Evolutionary conservation across 208 protist genomes (phyloP).

Genomic region (Crithidia fasciculata): DNA sequence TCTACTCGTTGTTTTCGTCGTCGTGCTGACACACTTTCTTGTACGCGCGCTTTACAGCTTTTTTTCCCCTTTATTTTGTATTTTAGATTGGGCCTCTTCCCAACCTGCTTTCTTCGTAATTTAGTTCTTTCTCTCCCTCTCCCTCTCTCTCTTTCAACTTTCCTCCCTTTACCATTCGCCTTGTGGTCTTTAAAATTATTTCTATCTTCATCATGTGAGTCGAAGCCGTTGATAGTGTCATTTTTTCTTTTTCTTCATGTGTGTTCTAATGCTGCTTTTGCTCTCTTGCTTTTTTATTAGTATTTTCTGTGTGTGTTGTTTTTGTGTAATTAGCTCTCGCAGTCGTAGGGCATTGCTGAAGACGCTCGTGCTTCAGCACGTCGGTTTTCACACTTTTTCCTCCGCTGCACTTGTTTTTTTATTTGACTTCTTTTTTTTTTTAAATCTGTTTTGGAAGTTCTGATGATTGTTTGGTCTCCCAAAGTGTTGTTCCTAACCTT

Average conservation of each 20-base stretch:
- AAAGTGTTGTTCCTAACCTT: too few relatives aligned
- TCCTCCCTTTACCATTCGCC: not conserved
- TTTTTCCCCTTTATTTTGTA: not conserved
- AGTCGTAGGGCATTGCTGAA: too few relatives aligned
- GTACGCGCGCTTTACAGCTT: not conserved
- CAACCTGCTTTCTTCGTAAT: not conserved
- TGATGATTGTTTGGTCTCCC: too few relatives aligned
- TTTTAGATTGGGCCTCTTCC: not conserved
- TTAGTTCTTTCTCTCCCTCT: conserved; percentile 3
- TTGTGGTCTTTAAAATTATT: not conserved
- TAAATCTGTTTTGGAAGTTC: too few relatives aligned
- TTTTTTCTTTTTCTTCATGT: not conserved
- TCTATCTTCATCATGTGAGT: not conserved
- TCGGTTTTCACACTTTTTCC: too few relatives aligned
- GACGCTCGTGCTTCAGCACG: too few relatives aligned
- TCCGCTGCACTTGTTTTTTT: too few relatives aligned
- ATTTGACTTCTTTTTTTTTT: too few relatives aligned
- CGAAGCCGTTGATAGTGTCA: not conserved
- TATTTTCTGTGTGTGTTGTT: not conserved
- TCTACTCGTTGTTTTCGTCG: too few relatives aligned
- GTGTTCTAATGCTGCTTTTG: not conserved
- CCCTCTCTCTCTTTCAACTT: conserved; percentile 10
- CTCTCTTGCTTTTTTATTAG: conserved; percentile 1
- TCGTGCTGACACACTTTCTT: too few relatives aligned
- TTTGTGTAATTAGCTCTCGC: too few relatives aligned